These are phyloP conservation scores for Aureobasidium sp. DNA, from an alignment of 2,329 filamentous ascomycete species.

Conservation along the genomic window DNA sequence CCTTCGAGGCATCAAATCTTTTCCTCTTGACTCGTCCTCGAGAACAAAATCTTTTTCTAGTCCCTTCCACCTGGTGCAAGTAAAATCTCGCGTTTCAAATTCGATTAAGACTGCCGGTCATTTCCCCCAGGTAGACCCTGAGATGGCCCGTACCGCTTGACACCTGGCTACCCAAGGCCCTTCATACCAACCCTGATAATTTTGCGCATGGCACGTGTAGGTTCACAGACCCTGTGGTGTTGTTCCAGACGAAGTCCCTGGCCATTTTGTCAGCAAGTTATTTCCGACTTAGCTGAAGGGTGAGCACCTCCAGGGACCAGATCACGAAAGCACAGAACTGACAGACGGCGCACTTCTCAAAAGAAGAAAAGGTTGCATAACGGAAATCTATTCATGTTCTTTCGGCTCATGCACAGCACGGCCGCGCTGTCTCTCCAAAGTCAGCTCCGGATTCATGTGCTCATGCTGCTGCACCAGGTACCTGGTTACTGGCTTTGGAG, in stretches of 20 bases:
- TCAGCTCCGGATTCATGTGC: neutral
- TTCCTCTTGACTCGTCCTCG: neutral
- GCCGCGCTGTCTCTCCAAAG: neutral
- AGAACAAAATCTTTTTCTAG: neutral
- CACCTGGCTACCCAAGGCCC: neutral
- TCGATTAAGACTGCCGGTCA: neutral
- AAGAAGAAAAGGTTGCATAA: neutral
- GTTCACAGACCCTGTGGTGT: conserved; percentile 3
- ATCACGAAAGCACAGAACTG: neutral
- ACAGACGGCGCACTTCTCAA: neutral
- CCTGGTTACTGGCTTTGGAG: neutral
- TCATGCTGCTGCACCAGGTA: conserved; percentile 4
- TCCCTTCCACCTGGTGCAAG: neutral
- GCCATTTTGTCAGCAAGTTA: neutral
- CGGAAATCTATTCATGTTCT: neutral
- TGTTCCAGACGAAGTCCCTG: neutral
- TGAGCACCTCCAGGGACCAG: neutral
- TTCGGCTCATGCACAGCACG: neutral
- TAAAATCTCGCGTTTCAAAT: conserved; percentile 4
- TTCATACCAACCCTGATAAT: neutral
- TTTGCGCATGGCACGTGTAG: conserved; percentile 4
- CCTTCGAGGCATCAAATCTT: neutral
- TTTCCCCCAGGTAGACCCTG: conserved; percentile 12
- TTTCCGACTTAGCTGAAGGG: neutral
- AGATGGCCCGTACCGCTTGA: conserved; percentile 11